Conservation (phyloP, 495 filamentous ascomycete genomes). For the Chaetomium cochliodes region DNA sequence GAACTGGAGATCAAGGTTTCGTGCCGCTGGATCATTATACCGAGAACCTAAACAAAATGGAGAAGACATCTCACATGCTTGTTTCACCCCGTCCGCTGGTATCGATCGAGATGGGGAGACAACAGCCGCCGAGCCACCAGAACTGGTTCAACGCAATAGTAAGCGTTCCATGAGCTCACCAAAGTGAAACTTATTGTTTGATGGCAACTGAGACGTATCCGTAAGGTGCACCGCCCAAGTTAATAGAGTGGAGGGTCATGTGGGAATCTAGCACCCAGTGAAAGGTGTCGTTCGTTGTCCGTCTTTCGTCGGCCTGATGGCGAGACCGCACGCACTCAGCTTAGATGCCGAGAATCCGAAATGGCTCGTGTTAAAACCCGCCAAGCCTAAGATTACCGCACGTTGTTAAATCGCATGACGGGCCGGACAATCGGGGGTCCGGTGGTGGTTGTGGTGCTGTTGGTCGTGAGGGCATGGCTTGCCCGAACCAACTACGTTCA, state of each 20-base stretch:
- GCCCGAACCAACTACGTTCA: not conserved
- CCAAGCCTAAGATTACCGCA: not conserved
- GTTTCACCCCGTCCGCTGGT: not conserved
- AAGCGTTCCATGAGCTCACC: not conserved
- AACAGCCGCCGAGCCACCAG: not conserved
- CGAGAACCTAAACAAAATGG: too few relatives aligned
- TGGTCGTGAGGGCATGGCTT: not conserved
- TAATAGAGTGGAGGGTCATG: too few relatives aligned
- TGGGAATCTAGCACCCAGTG: too few relatives aligned
- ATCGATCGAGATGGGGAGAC: not conserved
- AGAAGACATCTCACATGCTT: not conserved
- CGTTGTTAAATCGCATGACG: not conserved
- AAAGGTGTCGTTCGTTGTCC: not conserved
- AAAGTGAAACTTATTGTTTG: not conserved
- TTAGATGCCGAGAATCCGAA: not conserved
- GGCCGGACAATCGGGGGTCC: constrained; percentile 14
- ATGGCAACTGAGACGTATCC: not conserved
- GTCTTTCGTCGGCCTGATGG: not conserved
- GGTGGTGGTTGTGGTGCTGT: constrained; percentile 2
- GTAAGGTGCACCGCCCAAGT: too few relatives aligned
- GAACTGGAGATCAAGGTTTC: not conserved
- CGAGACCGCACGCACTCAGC: not conserved
- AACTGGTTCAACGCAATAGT: not conserved
- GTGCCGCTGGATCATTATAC: not conserved
- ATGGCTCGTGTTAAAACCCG: not conserved